These are phyloP conservation scores for Poa pratensis DNA, from an alignment of 176 grass and related monocot species.

Conservation along the genomic window DNA sequence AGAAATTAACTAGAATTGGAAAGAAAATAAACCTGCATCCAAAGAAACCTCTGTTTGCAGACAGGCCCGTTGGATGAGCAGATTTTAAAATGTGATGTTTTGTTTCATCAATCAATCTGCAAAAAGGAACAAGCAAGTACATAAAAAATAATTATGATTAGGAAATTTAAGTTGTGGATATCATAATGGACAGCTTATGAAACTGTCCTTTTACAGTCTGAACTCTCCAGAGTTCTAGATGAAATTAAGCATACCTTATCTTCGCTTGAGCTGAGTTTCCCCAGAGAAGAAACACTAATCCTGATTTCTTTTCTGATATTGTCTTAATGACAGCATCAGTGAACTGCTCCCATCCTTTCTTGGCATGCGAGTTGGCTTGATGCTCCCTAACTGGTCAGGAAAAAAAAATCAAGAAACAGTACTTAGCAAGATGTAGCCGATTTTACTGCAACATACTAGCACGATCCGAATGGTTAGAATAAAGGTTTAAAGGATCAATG, in stretches of 20 bases:
- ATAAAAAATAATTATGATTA: no score
- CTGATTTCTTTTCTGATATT: conserved; percentile 87
- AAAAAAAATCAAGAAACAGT: conserved; percentile 33
- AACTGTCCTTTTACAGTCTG: neutral
- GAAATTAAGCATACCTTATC: conserved; percentile 68
- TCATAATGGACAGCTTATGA: neutral
- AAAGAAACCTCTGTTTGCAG: conserved; percentile 89
- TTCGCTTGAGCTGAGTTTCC: conserved; percentile 96
- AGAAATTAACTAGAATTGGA: no score
- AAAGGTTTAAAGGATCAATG: neutral
- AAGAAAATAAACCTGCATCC: conserved; percentile 73
- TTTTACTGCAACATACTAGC: neutral
- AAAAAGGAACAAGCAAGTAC: conserved; percentile 45
- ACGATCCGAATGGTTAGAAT: conserved; percentile 1
- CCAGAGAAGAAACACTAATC: conserved; percentile 92
- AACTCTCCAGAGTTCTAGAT: no score
- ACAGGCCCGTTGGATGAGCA: conserved; percentile 92
- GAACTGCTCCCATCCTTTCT: conserved; percentile 98
- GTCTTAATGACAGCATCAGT: conserved; percentile 91
- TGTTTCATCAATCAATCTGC: conserved; percentile 83
- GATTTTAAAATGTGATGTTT: conserved; percentile 88
- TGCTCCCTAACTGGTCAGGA: conserved; percentile 71
- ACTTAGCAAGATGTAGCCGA: conserved; percentile 21
- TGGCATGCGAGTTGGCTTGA: conserved; percentile 92
- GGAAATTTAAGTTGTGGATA: no score